Evolutionary conservation across 768 basidiomycete species (phyloP), one percentile per base, ranked within the genome.

Genomic region (Leucogyrophana mollusca): DNA sequence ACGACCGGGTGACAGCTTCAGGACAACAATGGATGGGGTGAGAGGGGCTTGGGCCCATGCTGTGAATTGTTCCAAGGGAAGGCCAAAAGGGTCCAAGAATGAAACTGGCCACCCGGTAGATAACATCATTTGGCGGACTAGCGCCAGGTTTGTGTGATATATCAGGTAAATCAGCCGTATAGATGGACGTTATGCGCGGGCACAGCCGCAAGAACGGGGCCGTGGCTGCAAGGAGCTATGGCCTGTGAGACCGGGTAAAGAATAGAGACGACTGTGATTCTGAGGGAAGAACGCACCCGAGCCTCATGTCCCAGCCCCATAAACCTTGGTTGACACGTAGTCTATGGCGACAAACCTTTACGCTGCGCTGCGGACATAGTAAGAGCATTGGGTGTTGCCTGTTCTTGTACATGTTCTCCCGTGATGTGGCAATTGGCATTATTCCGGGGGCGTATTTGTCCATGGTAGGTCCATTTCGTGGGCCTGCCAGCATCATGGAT

Each of bases 141-240:
- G 41, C 43, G 23, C 49, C 49, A 17, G 47, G 32, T 30, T 23
- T 32, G 40, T 14, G 53, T 27, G 57, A 60, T 61, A 65, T 65
- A 65, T 65, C 64, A 10, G 61, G 64, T 51, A 59, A 55, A 67
- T 67, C 64, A 67, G 64, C 54, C 35, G 51, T 40, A 13, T 33
- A 9, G 43, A 42, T 42, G 50, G 22, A 46, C 18, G 43, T 16
- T 30, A 34, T 40, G 27, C 25, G 37, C 22, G 17, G 25, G 32
- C 43, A 37, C 34, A 35, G 47, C 43, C 43, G 22, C 46, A 45
- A 53, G 47, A 36, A 54, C 25, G 40, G 60, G 53, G 45, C 56
- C 56, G 59, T 63, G 54, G 25, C 55, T 59, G 61, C 34, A 55
- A 57, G 46, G 57, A 50, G 52, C 21, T 37, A n/a, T 52, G 52